phyloP scores from a whole-genome alignment of 225 moss, liverwort and hornwort species.

The Bryoerythrophyllum caledonicum region DNA sequence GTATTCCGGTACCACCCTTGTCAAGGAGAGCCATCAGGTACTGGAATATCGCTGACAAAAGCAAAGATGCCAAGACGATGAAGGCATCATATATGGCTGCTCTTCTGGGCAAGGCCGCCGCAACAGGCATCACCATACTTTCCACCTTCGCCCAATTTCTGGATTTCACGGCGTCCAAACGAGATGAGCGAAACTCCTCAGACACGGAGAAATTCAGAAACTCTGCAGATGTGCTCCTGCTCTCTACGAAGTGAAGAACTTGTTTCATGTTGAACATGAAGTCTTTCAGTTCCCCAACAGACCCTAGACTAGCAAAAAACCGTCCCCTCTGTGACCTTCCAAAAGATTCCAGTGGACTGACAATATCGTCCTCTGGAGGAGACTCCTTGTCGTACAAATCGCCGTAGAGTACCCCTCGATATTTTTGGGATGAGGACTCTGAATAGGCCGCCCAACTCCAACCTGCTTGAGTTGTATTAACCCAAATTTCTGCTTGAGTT shows the following conservation, averaged over 20 bases:
- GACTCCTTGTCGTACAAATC: not conserved
- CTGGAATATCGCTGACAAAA: not conserved
- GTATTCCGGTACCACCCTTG: not conserved
- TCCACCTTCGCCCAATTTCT: not conserved
- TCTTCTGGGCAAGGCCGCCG: not conserved
- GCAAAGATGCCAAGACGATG: not conserved
- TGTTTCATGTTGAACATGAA: not conserved
- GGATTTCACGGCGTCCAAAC: not conserved
- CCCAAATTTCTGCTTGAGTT: no score
- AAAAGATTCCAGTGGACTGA: no score
- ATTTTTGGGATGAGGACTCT: not conserved
- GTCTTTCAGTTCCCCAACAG: not conserved
- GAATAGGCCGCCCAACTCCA: not conserved
- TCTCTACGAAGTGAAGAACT: not conserved
- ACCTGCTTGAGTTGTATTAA: no score
- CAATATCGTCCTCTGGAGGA: no score
- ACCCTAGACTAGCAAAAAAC: not conserved
- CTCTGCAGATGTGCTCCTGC: not conserved
- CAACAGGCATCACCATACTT: not conserved
- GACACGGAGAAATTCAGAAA: not conserved
- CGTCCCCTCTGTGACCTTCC: not conserved
- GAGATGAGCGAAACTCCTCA: not conserved
- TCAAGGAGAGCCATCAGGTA: not conserved
- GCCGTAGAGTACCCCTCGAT: not conserved
- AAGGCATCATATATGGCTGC: not conserved